A percentile compares a stretch with the other conserved stretches of the same genome.
Evolutionary conservation across 179 eudicot genomes (phyloP).

Genomic region (Beta corolliflora): DNA sequence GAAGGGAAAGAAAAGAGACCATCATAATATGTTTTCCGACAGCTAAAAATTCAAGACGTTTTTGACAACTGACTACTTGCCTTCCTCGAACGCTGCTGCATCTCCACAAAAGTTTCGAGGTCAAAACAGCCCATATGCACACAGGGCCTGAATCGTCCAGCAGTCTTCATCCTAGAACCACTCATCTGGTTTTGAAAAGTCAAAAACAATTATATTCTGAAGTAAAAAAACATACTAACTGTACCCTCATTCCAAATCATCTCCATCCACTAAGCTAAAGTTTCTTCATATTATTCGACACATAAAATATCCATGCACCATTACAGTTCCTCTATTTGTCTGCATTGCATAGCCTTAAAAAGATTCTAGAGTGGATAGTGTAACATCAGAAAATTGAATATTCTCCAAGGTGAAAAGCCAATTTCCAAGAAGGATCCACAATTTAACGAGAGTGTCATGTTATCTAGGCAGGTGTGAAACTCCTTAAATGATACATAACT

Average conservation of each 20-base stretch:
- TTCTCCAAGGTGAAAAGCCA: background rate
- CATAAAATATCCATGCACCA: background rate
- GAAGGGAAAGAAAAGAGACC: background rate
- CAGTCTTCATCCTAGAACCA: slow-evolving; percentile 91
- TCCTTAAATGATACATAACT: background rate
- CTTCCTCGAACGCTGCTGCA: slow-evolving; percentile 93
- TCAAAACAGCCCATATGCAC: slow-evolving; percentile 97
- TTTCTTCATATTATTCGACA: background rate
- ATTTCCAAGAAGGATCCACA: background rate
- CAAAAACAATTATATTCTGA: background rate
- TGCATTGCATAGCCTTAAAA: background rate
- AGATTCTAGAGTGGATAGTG: background rate
- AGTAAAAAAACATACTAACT: background rate
- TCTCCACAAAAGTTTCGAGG: slow-evolving; percentile 84
- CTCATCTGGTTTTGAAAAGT: slow-evolving; percentile 63
- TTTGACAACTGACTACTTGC: slow-evolving; percentile 39
- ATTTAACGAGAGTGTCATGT: background rate
- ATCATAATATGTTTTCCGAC: background rate
- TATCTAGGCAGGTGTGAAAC: background rate
- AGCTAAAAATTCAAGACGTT: background rate
- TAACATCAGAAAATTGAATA: background rate
- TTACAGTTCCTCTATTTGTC: too few species aligned
- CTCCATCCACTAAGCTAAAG: background rate
- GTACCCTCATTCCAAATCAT: background rate
- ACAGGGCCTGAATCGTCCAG: slow-evolving; percentile 93